Evolutionary conservation across 148 eudicot genomes (phyloP), one percentile per base, ranked within the genome.

Genomic region (Pouteria glomerata): DNA sequence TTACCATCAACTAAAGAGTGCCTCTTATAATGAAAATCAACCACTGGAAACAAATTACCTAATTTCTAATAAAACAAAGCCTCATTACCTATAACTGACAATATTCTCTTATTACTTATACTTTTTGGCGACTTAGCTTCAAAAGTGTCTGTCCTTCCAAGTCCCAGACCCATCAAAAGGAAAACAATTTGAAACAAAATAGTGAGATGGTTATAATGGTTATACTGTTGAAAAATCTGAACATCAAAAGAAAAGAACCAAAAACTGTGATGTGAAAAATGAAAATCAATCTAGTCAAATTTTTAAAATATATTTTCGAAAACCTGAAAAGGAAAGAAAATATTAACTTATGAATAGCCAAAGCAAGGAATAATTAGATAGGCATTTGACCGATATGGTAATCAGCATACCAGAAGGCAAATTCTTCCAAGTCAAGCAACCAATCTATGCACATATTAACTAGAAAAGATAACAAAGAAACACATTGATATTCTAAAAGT

Each of bases 41-140:
- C n/a, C n/a, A 26, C 58, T 13, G 3, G 1, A 66, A 57, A 29
- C 45, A 18, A 57, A 47, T 64, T 81, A 91, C 98, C 97, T 81
- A 95, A 62, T 77, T 86, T 95, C 59, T 84, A 78, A 76, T 80
- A 70, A 61, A 95, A 81, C 27, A 82, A 81, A 30, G 74, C 77
- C 80, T 95, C 93, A 74, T 85, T 76, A 8, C 73, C 77, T 6
- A 93, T 89, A 35, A 93, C 90, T 35, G 90, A 84, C 83, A 95
- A 95, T 61, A 97, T 95, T 83, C 98, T 91, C 84, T 95, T 97
- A 76, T 80, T 95, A 63, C 98, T 95, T 76, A 91, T 88, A 79
- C 98, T 95, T 82, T 95, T 95, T 66, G 92, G 83, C 64, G 80
- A 65, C 80, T 76, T 80, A 51, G 39, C 83, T 86, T 89, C 74